Percentiles rank a stretch among this genome's conserved stretches.
Conservation (phyloP, 108 stramenopile genomes). For the Nitzschia sp. region DNA sequence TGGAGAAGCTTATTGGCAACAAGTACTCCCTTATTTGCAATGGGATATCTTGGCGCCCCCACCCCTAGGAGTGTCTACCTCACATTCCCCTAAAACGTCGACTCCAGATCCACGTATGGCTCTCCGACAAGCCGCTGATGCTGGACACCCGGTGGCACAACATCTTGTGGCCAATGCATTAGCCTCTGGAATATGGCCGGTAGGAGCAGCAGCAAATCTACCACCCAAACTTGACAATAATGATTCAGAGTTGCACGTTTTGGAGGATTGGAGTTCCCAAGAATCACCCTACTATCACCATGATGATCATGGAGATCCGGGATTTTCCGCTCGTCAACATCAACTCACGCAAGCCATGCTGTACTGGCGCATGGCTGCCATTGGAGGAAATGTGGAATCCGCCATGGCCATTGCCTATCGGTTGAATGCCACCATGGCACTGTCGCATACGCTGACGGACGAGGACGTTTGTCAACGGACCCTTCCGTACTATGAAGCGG, state of each 20-base stretch:
- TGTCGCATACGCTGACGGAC: neutral
- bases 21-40: constrained; percentile 23
- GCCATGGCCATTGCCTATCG: constrained; percentile 69
- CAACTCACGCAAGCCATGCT: constrained; percentile 62
- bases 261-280: constrained; percentile 46
- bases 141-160: constrained; percentile 80
- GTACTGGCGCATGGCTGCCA: constrained; percentile 73
- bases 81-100: neutral
- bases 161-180: constrained; percentile 64
- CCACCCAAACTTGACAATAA: neutral
- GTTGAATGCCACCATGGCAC: constrained; percentile 10
- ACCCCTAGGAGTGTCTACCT: neutral
- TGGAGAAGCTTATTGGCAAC: constrained; percentile 46
- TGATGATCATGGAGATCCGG: neutral
- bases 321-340: constrained; percentile 7
- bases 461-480: constrained; percentile 43
- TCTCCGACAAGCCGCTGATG: constrained; percentile 63
- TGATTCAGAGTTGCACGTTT: constrained; percentile 30
- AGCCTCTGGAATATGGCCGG: constrained; percentile 72
- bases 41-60: constrained; percentile 35
- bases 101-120: constrained; percentile 24
- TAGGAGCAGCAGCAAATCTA: neutral
- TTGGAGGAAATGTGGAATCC: constrained; percentile 74
- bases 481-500: constrained; percentile 83
- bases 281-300: constrained; percentile 12